Evolutionary conservation across 768 basidiomycete species (phyloP), one percentile per base, ranked within the genome.

Genomic region (Cystobasidium ongulense): DNA sequence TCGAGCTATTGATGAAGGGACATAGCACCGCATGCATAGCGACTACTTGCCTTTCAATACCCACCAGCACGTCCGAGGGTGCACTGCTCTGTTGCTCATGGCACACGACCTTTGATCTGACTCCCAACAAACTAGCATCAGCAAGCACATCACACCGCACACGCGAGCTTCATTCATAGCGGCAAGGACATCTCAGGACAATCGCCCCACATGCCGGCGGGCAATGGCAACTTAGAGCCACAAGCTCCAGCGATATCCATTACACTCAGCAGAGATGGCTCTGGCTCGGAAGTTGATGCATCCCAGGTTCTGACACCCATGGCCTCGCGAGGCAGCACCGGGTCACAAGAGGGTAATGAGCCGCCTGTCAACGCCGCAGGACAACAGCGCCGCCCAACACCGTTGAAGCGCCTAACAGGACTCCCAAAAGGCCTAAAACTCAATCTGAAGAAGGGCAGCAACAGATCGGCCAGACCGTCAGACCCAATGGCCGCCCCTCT

Each of bases 361-460:
- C 59, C 59, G 10, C 31, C n/a, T 23, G n/a, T 7, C 54, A n/a
- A 61, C 59, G 18, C 15, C 8, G 36, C 23, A 17, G 23, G 23
- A 64, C 63, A 29, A 41, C 15, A 64, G 8, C 43, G 36, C 27
- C 65, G 65, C 33, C 65, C 65, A 8, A 67, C 23, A 25, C 65
- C 46, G 4, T 41, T 35, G 43, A 27, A 35, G 17, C 41, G 50
- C 1, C 65, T 67, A 25, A 52, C 65, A 4, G 50, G 65, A 27
- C 35, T 67, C 25, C 65, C 65, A 7, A 67, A 53, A 33, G 65
- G 29, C n/a, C 65, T 67, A 17, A 67, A 67, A 29, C 65, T 67
- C 29, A 67, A 53, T 31, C 50, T 67, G 13, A 39, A 31, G 25
- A 46, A 53, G 29, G 65, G 65, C 7, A 67, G 65, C 43, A 46